Evolutionary conservation across 2,329 filamentous ascomycete species (phyloP), one percentile per base, ranked within the genome.

Genomic region (Exophiala bonariae): DNA sequence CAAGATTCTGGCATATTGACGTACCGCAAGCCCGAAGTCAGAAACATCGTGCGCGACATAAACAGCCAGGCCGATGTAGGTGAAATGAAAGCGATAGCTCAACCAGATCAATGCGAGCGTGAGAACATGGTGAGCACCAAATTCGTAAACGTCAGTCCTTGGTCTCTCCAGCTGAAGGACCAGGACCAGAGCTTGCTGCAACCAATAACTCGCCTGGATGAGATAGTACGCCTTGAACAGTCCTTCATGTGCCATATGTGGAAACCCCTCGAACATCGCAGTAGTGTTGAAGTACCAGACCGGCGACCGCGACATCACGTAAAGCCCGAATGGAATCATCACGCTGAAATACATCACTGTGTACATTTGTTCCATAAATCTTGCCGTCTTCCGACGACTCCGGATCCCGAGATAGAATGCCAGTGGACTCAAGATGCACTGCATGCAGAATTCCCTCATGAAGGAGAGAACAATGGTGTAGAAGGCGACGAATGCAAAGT

Each of bases 331-430:
- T 3, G 87, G 88, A 3, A 87, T 87, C 44, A 90, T 80, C 51
- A 90, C 62, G 48, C 68, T 80, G 67, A 93, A 93, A 76, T 95
- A 95, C 47, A 93, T 71, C 37, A 87, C 89, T 3, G 89, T 93
- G 70, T 95, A 95, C 64, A 85, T 80, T 70, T 95, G 89, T 69
- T 95, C 89, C 86, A 93, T 90, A 75, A 92, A 95, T 34, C 89
- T 82, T n/a, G 82, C 78, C 67, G 91, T 87, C 73, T 93, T 95
- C 56, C 76, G 80, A 38, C 82, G 77, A 49, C 77, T 80, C 55
- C 70, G 76, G 61, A 93, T 79, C 20, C 86, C 85, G 42, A 72
- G 79, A 52, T 71, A 72, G 43, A 81, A 75, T 16, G 87, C 86
- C 43, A 90, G 70, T 0, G 87, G 89, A 9, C 82, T 80, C 45